Evolutionary conservation across 805 yeast genomes (phyloP).

Genomic region (Candida succiphila): DNA sequence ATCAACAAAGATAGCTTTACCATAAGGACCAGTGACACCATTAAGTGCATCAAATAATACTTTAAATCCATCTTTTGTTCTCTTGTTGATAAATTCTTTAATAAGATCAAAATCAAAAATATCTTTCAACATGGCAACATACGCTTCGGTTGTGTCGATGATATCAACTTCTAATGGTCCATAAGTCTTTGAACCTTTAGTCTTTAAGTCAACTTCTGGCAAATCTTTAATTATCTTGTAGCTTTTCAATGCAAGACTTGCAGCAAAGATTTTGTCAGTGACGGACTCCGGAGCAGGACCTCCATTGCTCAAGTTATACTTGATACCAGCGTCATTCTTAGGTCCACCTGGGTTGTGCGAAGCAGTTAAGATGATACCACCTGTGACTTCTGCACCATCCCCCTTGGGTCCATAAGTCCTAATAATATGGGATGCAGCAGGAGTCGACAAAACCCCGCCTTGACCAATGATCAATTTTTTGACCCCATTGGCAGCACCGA

Average conservation of each 20-base stretch:
- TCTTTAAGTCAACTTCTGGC: slow-evolving; percentile 53
- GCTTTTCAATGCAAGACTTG: slow-evolving; percentile 43
- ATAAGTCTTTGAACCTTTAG: slow-evolving; percentile 38
- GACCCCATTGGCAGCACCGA: slow-evolving; percentile 90
- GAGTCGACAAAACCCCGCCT: slow-evolving; percentile 83
- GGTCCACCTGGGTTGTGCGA: slow-evolving; percentile 99
- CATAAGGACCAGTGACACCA: slow-evolving; percentile 98
- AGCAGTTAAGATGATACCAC: slow-evolving; percentile 94
- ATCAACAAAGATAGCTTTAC: slow-evolving; percentile 69
- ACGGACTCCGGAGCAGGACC: slow-evolving; percentile 98
- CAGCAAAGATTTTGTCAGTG: slow-evolving; percentile 76
- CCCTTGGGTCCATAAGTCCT: slow-evolving; percentile 39
- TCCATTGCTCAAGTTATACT: slow-evolving; percentile 89
- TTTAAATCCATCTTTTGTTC: slow-evolving; percentile 47
- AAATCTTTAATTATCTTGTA: slow-evolving; percentile 54
- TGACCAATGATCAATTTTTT: slow-evolving; percentile 79
- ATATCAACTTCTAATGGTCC: slow-evolving; percentile 69
- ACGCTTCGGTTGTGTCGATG: slow-evolving; percentile 73
- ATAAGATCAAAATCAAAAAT: slow-evolving; percentile 86
- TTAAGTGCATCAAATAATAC: slow-evolving; percentile 83
- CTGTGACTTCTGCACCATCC: slow-evolving; percentile 49
- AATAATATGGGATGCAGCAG: slow-evolving; percentile 92
- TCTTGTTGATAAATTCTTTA: slow-evolving; percentile 49
- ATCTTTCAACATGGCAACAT: slow-evolving; percentile 66
- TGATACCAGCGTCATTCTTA: slow-evolving; percentile 83